These are phyloP conservation scores for Gelatoporia subvermispora DNA, from an alignment of 768 basidiomycete genomes.

Conservation along the genomic window DNA sequence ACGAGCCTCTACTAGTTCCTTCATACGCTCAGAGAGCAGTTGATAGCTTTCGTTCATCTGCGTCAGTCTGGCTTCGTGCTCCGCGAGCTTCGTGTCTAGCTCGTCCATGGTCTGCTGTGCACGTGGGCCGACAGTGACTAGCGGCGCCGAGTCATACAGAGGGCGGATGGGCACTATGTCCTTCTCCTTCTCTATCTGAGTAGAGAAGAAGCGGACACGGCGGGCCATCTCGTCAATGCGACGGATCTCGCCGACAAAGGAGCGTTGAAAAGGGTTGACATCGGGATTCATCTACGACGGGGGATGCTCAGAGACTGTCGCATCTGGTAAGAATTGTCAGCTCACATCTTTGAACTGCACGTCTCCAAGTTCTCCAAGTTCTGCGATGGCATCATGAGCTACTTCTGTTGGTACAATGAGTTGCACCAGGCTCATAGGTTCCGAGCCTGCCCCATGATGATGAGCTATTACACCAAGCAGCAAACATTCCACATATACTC, in stretches of 20 bases:
- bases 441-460: slow-evolving; percentile 61
- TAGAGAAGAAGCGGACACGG: slow-evolving; percentile 83
- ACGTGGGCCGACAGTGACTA: slow-evolving; percentile 87
- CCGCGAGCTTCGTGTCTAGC: slow-evolving; percentile 79
- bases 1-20: slow-evolving; percentile 88
- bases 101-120: slow-evolving; percentile 93
- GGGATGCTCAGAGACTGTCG: not conserved
- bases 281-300: slow-evolving; percentile 77
- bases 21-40: slow-evolving; percentile 76
- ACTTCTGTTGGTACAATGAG: slow-evolving; percentile 96
- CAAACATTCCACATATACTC: slow-evolving; percentile 24
- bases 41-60: slow-evolving; percentile 96
- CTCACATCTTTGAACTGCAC: slow-evolving; percentile 97
- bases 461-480: slow-evolving; percentile 1
- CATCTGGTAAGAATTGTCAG: slow-evolving; percentile 2
- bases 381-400: slow-evolving; percentile 93
- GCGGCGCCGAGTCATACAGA: slow-evolving; percentile 78
- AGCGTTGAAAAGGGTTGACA: slow-evolving; percentile 97
- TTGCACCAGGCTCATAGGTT: slow-evolving; percentile 96
- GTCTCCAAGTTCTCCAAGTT: slow-evolving; percentile 91
- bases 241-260: slow-evolving; percentile 94
- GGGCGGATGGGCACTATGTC: slow-evolving; percentile 81
- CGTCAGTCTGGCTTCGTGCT: slow-evolving; percentile 77
- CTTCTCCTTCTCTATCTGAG: slow-evolving; percentile 83
- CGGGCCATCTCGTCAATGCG: slow-evolving; percentile 95